Conservation (phyloP, 257 asterid genomes). For the Orobanche coerulescens region DNA sequence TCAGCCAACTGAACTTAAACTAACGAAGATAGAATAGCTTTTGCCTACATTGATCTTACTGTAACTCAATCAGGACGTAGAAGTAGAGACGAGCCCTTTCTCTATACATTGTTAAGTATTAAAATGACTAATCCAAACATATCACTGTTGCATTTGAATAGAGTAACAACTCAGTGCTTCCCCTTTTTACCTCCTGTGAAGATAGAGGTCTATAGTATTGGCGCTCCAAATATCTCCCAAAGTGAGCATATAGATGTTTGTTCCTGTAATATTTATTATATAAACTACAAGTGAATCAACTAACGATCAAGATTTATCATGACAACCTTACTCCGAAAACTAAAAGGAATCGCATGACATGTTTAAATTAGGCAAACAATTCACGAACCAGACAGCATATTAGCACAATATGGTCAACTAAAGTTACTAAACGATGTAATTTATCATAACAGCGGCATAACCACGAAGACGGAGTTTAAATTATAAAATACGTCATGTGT, state of each 20-base stretch:
- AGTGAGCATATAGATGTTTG: conserved; percentile 67
- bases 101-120: too few species aligned
- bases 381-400: neutral
- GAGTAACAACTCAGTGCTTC: neutral
- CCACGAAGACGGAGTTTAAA: neutral
- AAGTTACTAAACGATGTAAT: too few species aligned
- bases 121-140: too few species aligned
- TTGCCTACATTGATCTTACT: neutral
- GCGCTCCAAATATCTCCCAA: conserved; percentile 96
- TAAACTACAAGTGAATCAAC: conserved; percentile 9
- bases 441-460: neutral
- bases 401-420: neutral
- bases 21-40: neutral
- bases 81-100: too few species aligned
- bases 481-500: neutral
- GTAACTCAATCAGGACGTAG: too few species aligned
- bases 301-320: neutral
- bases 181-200: conserved; percentile 67
- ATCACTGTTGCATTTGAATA: neutral
- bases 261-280: conserved; percentile 42
- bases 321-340: neutral
- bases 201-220: conserved; percentile 82
- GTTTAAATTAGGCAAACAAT: conserved; percentile 5
- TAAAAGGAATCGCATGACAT: neutral
- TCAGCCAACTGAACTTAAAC: neutral